Evolutionary conservation across 176 grass and related monocot genomes (phyloP).

Genomic region (Zoysia japonica): DNA sequence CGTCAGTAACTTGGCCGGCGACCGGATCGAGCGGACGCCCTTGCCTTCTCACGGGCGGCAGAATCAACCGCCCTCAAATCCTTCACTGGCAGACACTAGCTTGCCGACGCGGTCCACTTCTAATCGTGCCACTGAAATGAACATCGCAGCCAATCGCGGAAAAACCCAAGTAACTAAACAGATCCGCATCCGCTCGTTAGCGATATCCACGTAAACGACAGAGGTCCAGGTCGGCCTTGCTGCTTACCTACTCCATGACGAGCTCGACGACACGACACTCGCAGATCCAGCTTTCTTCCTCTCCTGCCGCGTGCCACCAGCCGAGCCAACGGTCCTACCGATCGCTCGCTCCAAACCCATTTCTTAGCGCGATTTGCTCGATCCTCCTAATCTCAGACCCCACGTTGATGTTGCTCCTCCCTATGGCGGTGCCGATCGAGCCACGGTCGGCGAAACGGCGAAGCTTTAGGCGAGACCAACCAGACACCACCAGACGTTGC

Average conservation of each 20-base stretch:
- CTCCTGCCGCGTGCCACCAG: not conserved
- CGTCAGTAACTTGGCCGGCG: not conserved
- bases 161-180: not conserved
- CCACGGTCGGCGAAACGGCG: constrained; percentile 7
- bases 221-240: not conserved
- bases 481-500: constrained; percentile 21
- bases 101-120: not conserved
- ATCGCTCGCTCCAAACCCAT: not conserved
- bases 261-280: constrained; percentile 15
- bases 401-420: not conserved
- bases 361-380: not conserved
- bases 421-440: not conserved
- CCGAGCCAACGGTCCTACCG: constrained; percentile 25
- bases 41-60: not conserved
- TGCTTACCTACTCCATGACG: constrained; percentile 39
- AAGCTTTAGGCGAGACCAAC: constrained; percentile 27
- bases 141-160: constrained; percentile 16
- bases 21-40: not conserved
- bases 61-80: too few relatives aligned
- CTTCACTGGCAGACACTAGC: not conserved
- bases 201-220: constrained; percentile 36
- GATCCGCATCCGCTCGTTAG: constrained; percentile 21
- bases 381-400: constrained; percentile 12
- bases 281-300: constrained; percentile 9
- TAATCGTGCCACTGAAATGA: not conserved